Evolutionary conservation across 2,329 filamentous ascomycete species (phyloP), one percentile per base, ranked within the genome.

Genomic region (Paraphoma sp.): DNA sequence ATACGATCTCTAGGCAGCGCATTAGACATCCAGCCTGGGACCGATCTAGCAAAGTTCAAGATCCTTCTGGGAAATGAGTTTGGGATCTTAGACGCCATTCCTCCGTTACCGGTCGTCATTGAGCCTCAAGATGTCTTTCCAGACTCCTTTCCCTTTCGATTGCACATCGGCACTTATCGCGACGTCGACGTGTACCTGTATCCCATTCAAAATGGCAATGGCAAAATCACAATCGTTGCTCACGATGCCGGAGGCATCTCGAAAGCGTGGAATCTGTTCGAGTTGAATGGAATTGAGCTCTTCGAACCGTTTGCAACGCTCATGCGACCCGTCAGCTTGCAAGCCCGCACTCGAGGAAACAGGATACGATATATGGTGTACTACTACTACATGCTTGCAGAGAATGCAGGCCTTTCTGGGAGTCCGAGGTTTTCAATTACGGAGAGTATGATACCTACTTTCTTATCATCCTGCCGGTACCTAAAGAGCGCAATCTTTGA

Each of bases 301-400:
- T 42, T 43, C 36, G 48, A 51, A 17, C 53, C 53, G 7, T 51
- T 55, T 12, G 31, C 29, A 11, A 40, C 14, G 17, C 29, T 48
- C 31, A 48, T 48, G 48, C 48, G 28, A 5, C 23, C 7, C 5
- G 10, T n/a, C 8, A 48, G 40, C 2, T n/a, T 38, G 6, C 45
- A 33, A 2, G 31, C 17, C 2, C 29, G 11, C 18, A 51, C 45
- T 6, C 53, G 55, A 3, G 47, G 46, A 8, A 54, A 48, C 3
- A 63, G 58, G 31, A 47, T 59, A 10, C 46, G 53, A 7, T 52
- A 44, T 30, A 17, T 63, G 2, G 29, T 63, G 1, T 51, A 43
- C 3, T 63, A 63, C 45, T 61, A 59, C 16, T 60, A 59, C 44
- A 55, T 60, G 29, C 40, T 63, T 10, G 57, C 60, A 4, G 57